Evolutionary conservation across 2,329 filamentous ascomycete genomes (phyloP).

Genomic region (Diatrype stigma): DNA sequence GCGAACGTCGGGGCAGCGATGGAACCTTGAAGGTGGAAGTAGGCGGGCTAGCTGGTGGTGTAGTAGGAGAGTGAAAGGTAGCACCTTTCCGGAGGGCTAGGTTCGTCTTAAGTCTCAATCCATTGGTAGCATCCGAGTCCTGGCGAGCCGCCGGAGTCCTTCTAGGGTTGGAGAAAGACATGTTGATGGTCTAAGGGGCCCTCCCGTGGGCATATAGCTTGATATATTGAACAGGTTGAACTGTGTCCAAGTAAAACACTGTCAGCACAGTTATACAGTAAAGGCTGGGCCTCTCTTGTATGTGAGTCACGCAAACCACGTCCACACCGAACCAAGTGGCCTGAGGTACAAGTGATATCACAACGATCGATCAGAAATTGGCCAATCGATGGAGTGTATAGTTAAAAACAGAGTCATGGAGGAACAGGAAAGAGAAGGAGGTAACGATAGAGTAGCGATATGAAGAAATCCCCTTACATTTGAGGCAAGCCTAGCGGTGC

Average conservation of each 20-base stretch:
- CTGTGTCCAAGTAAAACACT: conserved; percentile 21
- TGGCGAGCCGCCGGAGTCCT: conserved; percentile 41
- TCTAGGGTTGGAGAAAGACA: conserved; percentile 46
- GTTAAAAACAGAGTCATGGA: conserved; percentile 3
- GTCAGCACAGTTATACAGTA: conserved; percentile 28
- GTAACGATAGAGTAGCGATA: not conserved
- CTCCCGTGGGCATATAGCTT: conserved; percentile 13
- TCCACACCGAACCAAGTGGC: conserved; percentile 21
- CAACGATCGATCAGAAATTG: conserved; percentile 20
- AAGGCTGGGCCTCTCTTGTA: conserved; percentile 16
- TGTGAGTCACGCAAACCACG: conserved; percentile 28
- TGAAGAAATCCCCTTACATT: conserved; percentile 3
- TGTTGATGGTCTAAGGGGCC: conserved; percentile 32
- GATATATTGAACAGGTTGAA: conserved; percentile 14
- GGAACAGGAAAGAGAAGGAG: not conserved
- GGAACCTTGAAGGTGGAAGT: conserved; percentile 42
- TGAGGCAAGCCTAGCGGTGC: conserved; percentile 9
- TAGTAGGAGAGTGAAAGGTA: conserved; percentile 56
- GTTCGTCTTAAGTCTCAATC: conserved; percentile 48
- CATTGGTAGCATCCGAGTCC: conserved; percentile 36
- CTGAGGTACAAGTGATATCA: conserved; percentile 22
- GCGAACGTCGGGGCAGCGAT: conserved; percentile 59
- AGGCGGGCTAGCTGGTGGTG: conserved; percentile 35
- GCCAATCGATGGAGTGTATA: conserved; percentile 17
- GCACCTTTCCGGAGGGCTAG: conserved; percentile 65